Conservation (phyloP, 148 eudicot genomes). For the Fallopia convolvulus region DNA sequence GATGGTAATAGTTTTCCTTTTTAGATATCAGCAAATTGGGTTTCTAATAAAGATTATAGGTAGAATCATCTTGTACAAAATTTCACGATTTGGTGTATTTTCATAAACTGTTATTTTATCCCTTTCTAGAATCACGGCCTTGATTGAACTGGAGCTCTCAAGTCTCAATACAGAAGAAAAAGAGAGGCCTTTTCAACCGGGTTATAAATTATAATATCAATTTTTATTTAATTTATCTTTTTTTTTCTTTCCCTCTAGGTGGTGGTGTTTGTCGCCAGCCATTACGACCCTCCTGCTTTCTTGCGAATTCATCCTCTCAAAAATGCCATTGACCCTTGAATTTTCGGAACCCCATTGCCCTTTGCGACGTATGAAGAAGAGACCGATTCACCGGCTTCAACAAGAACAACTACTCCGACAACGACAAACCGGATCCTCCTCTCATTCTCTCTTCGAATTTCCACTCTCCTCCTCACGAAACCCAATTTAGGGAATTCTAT, state of each 20-base stretch:
- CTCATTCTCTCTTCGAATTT: background rate
- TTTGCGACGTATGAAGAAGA: constrained; percentile 3
- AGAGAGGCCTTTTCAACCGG: background rate
- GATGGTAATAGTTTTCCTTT: too few species aligned
- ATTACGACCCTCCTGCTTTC: constrained; percentile 4
- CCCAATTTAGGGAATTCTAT: background rate
- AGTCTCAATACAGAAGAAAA: background rate
- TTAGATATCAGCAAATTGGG: background rate
- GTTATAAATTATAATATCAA: background rate
- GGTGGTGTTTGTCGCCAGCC: constrained; percentile 4
- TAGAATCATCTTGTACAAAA: background rate
- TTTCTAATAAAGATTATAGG: background rate
- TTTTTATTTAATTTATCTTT: background rate
- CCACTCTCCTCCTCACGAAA: background rate
- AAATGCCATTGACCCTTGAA: constrained; percentile 3
- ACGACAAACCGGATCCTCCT: background rate
- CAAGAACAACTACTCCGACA: constrained; percentile 4
- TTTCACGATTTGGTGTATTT: background rate
- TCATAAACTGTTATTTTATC: background rate
- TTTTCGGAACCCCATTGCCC: background rate
- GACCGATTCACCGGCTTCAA: constrained; percentile 4
- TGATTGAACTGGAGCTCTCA: background rate
- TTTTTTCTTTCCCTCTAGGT: background rate
- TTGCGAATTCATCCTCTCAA: constrained; percentile 3
- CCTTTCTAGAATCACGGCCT: background rate